Percentiles rank a stretch among this genome's conserved stretches.
Conservation (phyloP, 805 yeast species). For the Brettanomyces custersianus region DNA sequence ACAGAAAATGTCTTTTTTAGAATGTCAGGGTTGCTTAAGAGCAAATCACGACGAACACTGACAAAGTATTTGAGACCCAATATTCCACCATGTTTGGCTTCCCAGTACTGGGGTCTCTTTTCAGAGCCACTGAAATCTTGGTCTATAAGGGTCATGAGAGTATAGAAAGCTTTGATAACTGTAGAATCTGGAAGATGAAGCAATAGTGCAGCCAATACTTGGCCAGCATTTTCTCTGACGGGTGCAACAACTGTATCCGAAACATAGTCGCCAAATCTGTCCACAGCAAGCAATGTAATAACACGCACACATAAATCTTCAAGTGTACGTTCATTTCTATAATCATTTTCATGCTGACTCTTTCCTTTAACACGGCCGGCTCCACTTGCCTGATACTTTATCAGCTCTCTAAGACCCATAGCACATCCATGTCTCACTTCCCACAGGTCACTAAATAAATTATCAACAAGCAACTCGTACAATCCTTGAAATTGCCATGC, state of each 20-base stretch:
- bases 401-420: constrained; percentile 80
- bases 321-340: constrained; percentile 55
- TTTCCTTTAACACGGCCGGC: constrained; percentile 76
- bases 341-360: constrained; percentile 50
- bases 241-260: constrained; percentile 98
- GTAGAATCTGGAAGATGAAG: constrained; percentile 58
- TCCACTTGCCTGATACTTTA: constrained; percentile 72
- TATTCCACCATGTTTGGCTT: constrained; percentile 97
- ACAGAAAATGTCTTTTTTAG: constrained; percentile 69
- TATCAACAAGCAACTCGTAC: constrained; percentile 70
- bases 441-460: constrained; percentile 82
- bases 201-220: constrained; percentile 80
- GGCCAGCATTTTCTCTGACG: constrained; percentile 94
- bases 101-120: constrained; percentile 66
- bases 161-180: constrained; percentile 53
- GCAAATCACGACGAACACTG: constrained; percentile 75
- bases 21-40: constrained; percentile 46
- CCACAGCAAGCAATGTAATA: constrained; percentile 81
- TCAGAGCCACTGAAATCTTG: constrained; percentile 43
- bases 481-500: constrained; percentile 96
- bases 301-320: constrained; percentile 85
- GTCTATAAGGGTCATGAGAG: constrained; percentile 58
- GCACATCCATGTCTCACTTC: constrained; percentile 95
- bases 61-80: constrained; percentile 88
- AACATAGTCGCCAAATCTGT: constrained; percentile 93